These are phyloP conservation scores for Neurospora tetraspora DNA, from an alignment of 495 filamentous ascomycete species.

Conservation along the genomic window DNA sequence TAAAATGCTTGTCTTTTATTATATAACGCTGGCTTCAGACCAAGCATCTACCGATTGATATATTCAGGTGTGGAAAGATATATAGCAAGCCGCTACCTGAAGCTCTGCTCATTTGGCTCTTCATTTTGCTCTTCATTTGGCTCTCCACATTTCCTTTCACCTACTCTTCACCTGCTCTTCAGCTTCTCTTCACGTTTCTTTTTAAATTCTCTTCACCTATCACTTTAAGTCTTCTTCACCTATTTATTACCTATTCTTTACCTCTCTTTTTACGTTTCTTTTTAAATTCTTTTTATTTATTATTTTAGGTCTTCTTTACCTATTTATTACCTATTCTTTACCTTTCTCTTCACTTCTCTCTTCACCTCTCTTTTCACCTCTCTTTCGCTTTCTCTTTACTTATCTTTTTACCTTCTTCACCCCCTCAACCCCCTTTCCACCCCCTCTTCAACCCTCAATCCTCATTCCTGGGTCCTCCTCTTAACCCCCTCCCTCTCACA, in stretches of 20 bases:
- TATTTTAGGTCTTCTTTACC: not conserved
- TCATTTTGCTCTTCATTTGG: not conserved
- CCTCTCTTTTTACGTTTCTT: not conserved
- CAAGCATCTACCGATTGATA: not conserved
- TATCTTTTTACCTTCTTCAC: not conserved
- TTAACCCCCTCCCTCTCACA: constrained; percentile 9
- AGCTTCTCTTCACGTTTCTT: not conserved
- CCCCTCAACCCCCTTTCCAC: not conserved
- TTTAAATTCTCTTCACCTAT: not conserved
- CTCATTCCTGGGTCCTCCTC: not conserved
- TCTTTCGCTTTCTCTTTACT: not conserved
- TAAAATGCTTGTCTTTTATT: not conserved
- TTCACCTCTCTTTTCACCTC: not conserved
- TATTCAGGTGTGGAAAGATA: not conserved
- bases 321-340: not conserved
- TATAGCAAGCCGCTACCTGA: not conserved
- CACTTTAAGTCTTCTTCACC: not conserved
- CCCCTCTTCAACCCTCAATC: not conserved
- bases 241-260: no score
- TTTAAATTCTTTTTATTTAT: not conserved
- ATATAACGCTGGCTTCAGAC: not conserved
- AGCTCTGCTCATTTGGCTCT: not conserved
- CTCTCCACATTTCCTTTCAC: not conserved
- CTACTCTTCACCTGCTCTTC: not conserved
- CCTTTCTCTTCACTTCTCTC: not conserved